phyloP scores from a whole-genome alignment of 1,284 basidiomycete species.

The Anthracocystis setariae region DNA sequence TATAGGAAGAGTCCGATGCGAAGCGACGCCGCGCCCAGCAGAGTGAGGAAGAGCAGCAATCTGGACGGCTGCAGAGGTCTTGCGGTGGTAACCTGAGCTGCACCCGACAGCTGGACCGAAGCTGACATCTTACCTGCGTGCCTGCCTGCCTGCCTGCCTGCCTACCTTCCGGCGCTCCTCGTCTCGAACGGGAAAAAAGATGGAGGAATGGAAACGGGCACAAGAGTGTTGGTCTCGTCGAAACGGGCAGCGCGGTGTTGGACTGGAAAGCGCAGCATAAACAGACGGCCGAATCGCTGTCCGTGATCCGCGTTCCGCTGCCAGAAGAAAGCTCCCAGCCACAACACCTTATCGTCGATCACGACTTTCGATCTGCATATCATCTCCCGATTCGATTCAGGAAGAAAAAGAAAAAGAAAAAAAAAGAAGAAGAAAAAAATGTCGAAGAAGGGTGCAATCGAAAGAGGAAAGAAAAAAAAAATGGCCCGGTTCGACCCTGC shows the following conservation, averaged over 20 bases:
- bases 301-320: slow-evolving; percentile 5
- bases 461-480: slow-evolving; percentile 7
- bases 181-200: neutral
- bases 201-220: neutral
- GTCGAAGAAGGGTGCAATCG: slow-evolving; percentile 3
- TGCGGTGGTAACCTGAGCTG: slow-evolving; percentile 25
- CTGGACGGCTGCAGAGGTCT: slow-evolving; percentile 20
- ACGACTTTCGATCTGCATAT: slow-evolving; percentile 6
- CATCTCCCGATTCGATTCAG: slow-evolving; percentile 10
- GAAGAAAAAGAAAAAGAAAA: too few relatives aligned
- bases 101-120: slow-evolving; percentile 6
- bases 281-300: slow-evolving; percentile 8
- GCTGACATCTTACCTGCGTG: slow-evolving; percentile 4
- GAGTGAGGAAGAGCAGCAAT: slow-evolving; percentile 15
- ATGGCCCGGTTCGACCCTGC: slow-evolving; percentile 15
- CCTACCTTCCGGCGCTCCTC: neutral
- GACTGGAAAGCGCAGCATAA: slow-evolving; percentile 1
- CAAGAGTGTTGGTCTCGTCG: slow-evolving; percentile 21
- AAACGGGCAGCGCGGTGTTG: neutral
- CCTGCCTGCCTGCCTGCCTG: too few relatives aligned
- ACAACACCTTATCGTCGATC: slow-evolving; percentile 4
- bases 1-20: slow-evolving; percentile 65
- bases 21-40: slow-evolving; percentile 40
- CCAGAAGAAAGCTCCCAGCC: slow-evolving; percentile 12
- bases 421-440: slow-evolving; percentile 4